Evolutionary conservation across 108 stramenopile species (phyloP), one percentile per base, ranked within the genome.

Genomic region (Nannochloropsis salina): DNA sequence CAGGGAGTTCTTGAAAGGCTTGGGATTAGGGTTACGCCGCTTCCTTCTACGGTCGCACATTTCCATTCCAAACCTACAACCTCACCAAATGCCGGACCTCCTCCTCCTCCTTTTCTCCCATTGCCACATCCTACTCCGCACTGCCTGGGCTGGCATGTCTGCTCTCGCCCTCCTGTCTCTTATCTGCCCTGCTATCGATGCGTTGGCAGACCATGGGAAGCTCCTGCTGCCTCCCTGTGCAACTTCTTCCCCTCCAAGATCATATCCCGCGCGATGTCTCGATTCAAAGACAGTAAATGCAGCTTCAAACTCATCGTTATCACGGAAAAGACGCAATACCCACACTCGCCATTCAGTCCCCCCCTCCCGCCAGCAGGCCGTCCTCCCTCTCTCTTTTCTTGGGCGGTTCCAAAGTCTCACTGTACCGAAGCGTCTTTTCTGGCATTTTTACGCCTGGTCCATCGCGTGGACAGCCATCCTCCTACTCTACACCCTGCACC

Each of bases 61-160:
- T 31, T 31, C 31, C 31, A 31, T 31, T 31, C 31, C 31, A 31
- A 31, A 31, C 31, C 31, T 31, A 31, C 31, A 31, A 31, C 31
- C 31, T 31, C 31, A 31, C 31, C 31, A 31, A 1, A 74, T 74
- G 61, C 20, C 15, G 4, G n/a, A 2, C 15, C 47, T 51, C 15
- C 61, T 74, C 15, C n/a, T 6, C n/a, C 4, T 3, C 61, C 61
- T 74, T n/a, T n/a, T 6, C 20, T 8, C 61, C 6, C 61, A 74
- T 8, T 15, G 15, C 61, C 61, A 74, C 61, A 4, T 74, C 6
- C 61, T 74, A 15, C 61, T 74, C 61, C 61, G 20, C 5, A 15
- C n/a, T 74, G 61, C 61, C 61, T 74, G 61, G 61, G 61, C 61
- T 74, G n/a, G 61, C 61, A 74, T 74, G 61, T n/a, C 61, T n/a